These are phyloP conservation scores for Cryptosporidium muris DNA, from an alignment of 169 alveolate species.

Conservation along the genomic window DNA sequence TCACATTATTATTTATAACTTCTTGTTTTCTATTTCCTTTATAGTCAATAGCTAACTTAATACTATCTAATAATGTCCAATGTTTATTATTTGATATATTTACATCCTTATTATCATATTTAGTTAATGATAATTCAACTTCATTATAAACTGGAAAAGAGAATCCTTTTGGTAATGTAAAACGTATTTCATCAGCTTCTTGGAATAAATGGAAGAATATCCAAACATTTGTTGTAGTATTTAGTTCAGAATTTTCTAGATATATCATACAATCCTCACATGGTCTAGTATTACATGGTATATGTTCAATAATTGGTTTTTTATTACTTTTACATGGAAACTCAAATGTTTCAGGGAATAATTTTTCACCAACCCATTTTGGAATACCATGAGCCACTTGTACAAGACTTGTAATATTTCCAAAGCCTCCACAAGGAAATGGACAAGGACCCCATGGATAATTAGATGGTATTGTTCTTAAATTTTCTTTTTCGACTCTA, in stretches of 20 bases:
- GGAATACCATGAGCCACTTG: conserved; percentile 69
- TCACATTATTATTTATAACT: neutral
- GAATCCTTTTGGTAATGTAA: conserved; percentile 44
- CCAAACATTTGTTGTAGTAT: conserved; percentile 54
- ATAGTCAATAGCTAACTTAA: neutral
- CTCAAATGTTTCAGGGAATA: conserved; percentile 58
- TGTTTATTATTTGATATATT: neutral
- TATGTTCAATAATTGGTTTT: conserved; percentile 62
- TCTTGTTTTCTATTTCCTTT: neutral
- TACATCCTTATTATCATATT: neutral
- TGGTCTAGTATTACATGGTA: conserved; percentile 62
- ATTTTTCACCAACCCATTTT: conserved; percentile 66
- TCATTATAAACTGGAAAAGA: conserved; percentile 24
- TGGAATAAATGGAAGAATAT: conserved; percentile 59
- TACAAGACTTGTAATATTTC: conserved; percentile 62
- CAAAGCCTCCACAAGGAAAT: conserved; percentile 70
- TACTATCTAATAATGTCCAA: neutral
- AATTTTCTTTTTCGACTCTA: conserved; percentile 64
- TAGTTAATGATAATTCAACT: conserved; percentile 20
- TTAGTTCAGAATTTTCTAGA: conserved; percentile 35
- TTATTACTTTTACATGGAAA: conserved; percentile 67
- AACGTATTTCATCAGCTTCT: conserved; percentile 59
- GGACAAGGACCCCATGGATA: conserved; percentile 72
- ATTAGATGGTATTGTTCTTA: conserved; percentile 68
- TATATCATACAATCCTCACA: conserved; percentile 69